These are phyloP conservation scores for Phellopilus nigrolimitatus DNA, from an alignment of 1,284 basidiomycete genomes.

Conservation along the genomic window DNA sequence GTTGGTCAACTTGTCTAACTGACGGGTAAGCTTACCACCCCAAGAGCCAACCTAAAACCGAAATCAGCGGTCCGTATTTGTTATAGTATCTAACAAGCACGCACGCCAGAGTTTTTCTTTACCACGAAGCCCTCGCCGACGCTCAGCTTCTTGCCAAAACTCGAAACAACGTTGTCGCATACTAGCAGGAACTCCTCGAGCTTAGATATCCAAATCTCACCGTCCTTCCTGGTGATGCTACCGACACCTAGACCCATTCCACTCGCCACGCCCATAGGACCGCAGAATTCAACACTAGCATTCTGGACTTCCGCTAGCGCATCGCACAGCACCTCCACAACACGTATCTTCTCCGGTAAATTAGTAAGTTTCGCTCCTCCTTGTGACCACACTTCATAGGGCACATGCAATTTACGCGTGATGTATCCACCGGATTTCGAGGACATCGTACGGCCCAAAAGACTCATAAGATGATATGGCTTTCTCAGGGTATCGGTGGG, in stretches of 20 bases:
- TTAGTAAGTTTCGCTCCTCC: constrained; percentile 79
- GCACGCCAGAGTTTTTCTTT: constrained; percentile 70
- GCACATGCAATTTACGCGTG: constrained; percentile 83
- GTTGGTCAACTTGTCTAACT: constrained; percentile 87
- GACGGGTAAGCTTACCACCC: constrained; percentile 78
- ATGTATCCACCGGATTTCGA: constrained; percentile 84
- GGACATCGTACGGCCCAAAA: constrained; percentile 76
- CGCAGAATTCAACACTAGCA: constrained; percentile 64
- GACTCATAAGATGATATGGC: constrained; percentile 87
- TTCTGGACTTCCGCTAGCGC: constrained; percentile 73
- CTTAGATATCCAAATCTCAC: constrained; percentile 64
- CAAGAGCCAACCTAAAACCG: constrained; percentile 52
- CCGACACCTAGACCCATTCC: constrained; percentile 67
- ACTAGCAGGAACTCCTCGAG: constrained; percentile 69
- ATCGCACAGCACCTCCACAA: constrained; percentile 71
- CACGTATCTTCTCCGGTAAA: constrained; percentile 79
- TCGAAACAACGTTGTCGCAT: constrained; percentile 82
- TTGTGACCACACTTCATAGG: constrained; percentile 87
- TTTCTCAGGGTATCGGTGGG: constrained; percentile 74
- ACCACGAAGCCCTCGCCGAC: constrained; percentile 78
- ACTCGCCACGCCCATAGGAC: constrained; percentile 70
- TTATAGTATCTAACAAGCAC: constrained; percentile 33
- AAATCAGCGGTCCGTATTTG: constrained; percentile 7
- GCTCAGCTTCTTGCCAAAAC: constrained; percentile 85
- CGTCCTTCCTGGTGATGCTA: constrained; percentile 63